These are phyloP conservation scores for Zarea fungicola DNA, from an alignment of 2,329 filamentous ascomycete genomes.

Conservation along the genomic window DNA sequence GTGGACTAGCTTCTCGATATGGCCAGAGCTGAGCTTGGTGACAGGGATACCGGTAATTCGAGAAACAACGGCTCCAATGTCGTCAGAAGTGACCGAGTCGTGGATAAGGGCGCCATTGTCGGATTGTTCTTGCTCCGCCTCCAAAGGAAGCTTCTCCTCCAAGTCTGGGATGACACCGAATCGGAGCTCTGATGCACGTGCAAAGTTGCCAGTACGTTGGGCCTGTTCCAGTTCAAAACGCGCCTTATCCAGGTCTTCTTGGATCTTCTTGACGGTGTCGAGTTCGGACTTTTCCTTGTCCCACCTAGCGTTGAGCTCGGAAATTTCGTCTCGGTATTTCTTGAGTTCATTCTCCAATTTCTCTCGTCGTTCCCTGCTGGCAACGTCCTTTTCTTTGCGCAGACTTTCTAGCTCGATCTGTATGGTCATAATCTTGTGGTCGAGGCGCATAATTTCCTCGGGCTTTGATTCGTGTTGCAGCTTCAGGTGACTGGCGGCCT, in stretches of 20 bases:
- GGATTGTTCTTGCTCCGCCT: slow-evolving; percentile 45
- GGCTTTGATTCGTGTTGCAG: slow-evolving; percentile 96
- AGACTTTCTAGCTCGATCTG: slow-evolving; percentile 95
- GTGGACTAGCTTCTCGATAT: slow-evolving; percentile 88
- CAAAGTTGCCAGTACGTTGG: slow-evolving; percentile 84
- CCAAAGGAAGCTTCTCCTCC: slow-evolving; percentile 73
- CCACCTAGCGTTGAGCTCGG: slow-evolving; percentile 76
- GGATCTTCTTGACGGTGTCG: slow-evolving; percentile 77
- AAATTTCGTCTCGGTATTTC: slow-evolving; percentile 69
- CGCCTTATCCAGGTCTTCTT: slow-evolving; percentile 83
- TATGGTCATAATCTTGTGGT: slow-evolving; percentile 94
- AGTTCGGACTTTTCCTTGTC: slow-evolving; percentile 84
- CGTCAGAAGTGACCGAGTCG: slow-evolving; percentile 90
- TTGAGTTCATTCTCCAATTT: slow-evolving; percentile 77
- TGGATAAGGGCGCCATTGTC: slow-evolving; percentile 64
- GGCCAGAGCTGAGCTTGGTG: slow-evolving; percentile 84
- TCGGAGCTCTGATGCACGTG: slow-evolving; percentile 79
- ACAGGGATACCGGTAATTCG: slow-evolving; percentile 90
- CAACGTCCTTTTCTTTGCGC: slow-evolving; percentile 87
- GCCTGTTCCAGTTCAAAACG: slow-evolving; percentile 81
- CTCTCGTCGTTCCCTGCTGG: slow-evolving; percentile 80
- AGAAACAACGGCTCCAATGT: slow-evolving; percentile 89
- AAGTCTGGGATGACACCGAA: slow-evolving; percentile 82
- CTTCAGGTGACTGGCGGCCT: slow-evolving; percentile 84
- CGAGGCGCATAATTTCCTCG: slow-evolving; percentile 85